phyloP scores from a whole-genome alignment of 2,329 filamentous ascomycete species.

The Fonsecaea pedrosoi region DNA sequence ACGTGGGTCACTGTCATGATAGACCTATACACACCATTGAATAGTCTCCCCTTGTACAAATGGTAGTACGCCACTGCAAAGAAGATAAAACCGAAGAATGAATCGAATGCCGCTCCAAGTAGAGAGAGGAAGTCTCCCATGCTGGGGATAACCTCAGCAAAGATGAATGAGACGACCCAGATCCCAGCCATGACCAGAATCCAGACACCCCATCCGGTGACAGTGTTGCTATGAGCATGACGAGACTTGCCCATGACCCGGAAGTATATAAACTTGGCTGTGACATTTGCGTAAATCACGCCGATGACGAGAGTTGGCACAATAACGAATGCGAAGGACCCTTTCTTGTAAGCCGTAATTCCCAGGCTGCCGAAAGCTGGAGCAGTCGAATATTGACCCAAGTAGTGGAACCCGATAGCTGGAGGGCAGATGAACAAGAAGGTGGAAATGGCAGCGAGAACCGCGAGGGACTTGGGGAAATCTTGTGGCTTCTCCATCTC shows the following conservation, averaged over 20 bases:
- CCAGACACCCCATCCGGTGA: slow-evolving; percentile 58
- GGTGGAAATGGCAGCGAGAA: slow-evolving; percentile 53
- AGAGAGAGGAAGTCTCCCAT: slow-evolving; percentile 60
- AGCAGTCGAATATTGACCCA: slow-evolving; percentile 59
- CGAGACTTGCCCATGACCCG: slow-evolving; percentile 53
- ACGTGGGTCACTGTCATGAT: slow-evolving; percentile 55
- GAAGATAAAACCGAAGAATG: slow-evolving; percentile 60
- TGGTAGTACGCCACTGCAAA: slow-evolving; percentile 59
- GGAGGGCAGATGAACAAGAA: slow-evolving; percentile 60
- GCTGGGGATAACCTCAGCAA: slow-evolving; percentile 57
- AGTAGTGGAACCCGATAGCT: slow-evolving; percentile 56
- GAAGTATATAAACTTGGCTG: slow-evolving; percentile 56
- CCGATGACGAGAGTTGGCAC: slow-evolving; percentile 59
- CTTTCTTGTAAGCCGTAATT: slow-evolving; percentile 55
- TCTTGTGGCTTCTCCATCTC: slow-evolving; percentile 60
- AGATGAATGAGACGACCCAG: slow-evolving; percentile 50
- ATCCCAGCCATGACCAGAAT: slow-evolving; percentile 26
- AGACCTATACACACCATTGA: slow-evolving; percentile 45
- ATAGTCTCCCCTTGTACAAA: slow-evolving; percentile 51
- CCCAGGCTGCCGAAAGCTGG: slow-evolving; percentile 59
- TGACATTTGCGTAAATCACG: slow-evolving; percentile 59
- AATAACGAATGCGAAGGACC: slow-evolving; percentile 59
- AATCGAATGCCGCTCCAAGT: slow-evolving; percentile 57
- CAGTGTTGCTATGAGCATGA: slow-evolving; percentile 57
- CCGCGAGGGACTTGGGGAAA: slow-evolving; percentile 59